Evolutionary conservation across 2,329 filamentous ascomycete species (phyloP), one percentile per base, ranked within the genome.

Genomic region (Fusarium sp.): DNA sequence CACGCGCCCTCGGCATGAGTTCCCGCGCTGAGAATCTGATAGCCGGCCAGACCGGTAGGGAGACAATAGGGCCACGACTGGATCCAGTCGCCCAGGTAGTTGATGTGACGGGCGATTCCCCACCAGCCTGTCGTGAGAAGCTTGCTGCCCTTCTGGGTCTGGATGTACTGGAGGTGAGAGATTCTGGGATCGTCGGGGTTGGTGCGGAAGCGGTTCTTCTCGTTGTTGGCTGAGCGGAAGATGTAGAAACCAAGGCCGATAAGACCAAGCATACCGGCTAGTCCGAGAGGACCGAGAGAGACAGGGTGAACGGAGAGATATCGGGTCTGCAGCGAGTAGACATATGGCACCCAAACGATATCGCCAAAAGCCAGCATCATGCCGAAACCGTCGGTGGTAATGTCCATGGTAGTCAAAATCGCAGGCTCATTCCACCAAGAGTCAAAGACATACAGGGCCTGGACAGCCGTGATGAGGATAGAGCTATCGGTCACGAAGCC

Each of bases 321-420:
- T 48, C 94, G 91, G 13, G 92, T 91, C 83, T 97, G 95, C 41
- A 94, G 86, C 24, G 91, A 93, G 87, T 98, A 98, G 66, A 94
- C 87, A 81, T 97, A 97, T 1, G 96, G 96, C 6, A 98, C 89
- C 96, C 96, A 98, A 70, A 93, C 93, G 11, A 98, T 87, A 78
- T 98, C 96, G 63, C 95, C 96, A 80, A 98, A 98, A 5, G 94
- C 87, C 39, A 98, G 88, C 96, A 98, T 98, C 85, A 94, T 94
- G 60, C 96, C 96, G 77, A 98, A 98, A 11, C 96, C 96, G 78
- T 98, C 96, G 47, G 91, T 94, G 58, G 92, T 97, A 75, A 98
- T 93, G 80, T 98, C 96, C 84, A 98, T 98, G 38, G 95, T 98
- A 4, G 95, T 98, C 73, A 98, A 85, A 71, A 98, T 93, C 5